Percentiles rank a stretch among this genome's conserved stretches.
Conservation (phyloP, 345 rosid species). For the Rubroshorea leprosula region DNA sequence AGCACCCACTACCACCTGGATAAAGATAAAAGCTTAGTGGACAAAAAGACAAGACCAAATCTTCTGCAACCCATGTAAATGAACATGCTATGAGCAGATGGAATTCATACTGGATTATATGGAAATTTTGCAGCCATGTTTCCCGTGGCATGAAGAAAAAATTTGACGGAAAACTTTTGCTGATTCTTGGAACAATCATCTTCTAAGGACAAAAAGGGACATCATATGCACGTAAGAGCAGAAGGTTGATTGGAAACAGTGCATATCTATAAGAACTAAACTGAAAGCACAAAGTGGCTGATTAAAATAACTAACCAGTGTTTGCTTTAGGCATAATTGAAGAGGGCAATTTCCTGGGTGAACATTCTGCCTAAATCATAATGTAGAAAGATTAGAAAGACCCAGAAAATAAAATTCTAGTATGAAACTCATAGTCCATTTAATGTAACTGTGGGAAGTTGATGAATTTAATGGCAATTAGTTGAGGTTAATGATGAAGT, state of each 20-base stretch:
- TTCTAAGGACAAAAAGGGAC: conserved; percentile 13
- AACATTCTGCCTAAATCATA: conserved; percentile 33
- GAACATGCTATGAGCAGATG: conserved; percentile 7
- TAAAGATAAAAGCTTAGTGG: conserved; percentile 8
- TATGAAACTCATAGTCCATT: background rate
- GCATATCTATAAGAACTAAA: background rate
- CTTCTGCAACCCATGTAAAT: background rate
- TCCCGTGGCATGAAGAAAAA: conserved; percentile 64
- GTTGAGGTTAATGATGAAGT: background rate
- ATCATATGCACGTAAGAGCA: conserved; percentile 5
- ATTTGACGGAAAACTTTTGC: conserved; percentile 50
- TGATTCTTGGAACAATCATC: conserved; percentile 36
- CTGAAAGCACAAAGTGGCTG: background rate
- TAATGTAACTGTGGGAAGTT: no score
- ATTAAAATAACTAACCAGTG: conserved; percentile 38
- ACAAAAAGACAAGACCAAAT: conserved; percentile 4
- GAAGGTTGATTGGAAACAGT: background rate
- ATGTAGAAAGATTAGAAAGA: background rate
- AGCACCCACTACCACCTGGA: conserved; percentile 59
- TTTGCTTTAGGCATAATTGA: conserved; percentile 21
- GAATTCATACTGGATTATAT: conserved; percentile 50
- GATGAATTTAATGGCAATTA: background rate
- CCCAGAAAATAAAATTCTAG: conserved; percentile 10
- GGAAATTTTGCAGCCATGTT: conserved; percentile 68
- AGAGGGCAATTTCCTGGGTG: conserved; percentile 29